Evolutionary conservation across 768 basidiomycete species (phyloP).

Genomic region (Boletus sp.): DNA sequence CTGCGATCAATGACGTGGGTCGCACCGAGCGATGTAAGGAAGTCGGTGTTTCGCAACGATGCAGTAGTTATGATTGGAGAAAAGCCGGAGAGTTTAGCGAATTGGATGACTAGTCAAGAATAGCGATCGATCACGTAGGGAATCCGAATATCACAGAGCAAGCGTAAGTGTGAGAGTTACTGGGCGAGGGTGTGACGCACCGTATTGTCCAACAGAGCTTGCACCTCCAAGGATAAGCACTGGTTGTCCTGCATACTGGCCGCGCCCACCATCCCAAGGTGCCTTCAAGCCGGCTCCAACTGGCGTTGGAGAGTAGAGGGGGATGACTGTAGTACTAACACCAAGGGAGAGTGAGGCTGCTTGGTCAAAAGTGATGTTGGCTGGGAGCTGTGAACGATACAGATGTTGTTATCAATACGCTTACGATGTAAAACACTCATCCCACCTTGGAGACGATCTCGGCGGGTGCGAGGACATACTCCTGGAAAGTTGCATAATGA

Average conservation of each 20-base stretch:
- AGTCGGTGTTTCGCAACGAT: constrained; percentile 33
- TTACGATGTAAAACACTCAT: neutral
- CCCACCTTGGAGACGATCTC: constrained; percentile 19
- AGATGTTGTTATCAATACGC: neutral
- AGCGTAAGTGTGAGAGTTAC: constrained; percentile 11
- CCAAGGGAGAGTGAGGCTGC: constrained; percentile 39
- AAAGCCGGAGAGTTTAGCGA: constrained; percentile 35
- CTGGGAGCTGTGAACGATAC: constrained; percentile 35
- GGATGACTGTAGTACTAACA: constrained; percentile 31
- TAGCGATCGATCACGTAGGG: neutral
- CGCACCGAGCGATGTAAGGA: constrained; percentile 37
- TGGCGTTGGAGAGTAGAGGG: constrained; percentile 31
- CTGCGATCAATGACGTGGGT: constrained; percentile 37
- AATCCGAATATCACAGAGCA: neutral
- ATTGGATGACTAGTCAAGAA: constrained; percentile 30
- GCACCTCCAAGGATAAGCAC: constrained; percentile 39
- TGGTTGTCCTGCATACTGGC: constrained; percentile 31
- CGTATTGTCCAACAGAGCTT: constrained; percentile 37
- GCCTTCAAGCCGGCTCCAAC: constrained; percentile 32
- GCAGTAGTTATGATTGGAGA: constrained; percentile 41
- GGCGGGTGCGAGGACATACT: constrained; percentile 23
- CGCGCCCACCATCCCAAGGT: constrained; percentile 36
- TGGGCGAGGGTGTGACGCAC: constrained; percentile 30
- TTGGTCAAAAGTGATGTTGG: constrained; percentile 36
- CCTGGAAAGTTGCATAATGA: constrained; percentile 26